phyloP scores from a whole-genome alignment of 2,329 filamentous ascomycete species.

The Pseudopithomyces chartarum region DNA sequence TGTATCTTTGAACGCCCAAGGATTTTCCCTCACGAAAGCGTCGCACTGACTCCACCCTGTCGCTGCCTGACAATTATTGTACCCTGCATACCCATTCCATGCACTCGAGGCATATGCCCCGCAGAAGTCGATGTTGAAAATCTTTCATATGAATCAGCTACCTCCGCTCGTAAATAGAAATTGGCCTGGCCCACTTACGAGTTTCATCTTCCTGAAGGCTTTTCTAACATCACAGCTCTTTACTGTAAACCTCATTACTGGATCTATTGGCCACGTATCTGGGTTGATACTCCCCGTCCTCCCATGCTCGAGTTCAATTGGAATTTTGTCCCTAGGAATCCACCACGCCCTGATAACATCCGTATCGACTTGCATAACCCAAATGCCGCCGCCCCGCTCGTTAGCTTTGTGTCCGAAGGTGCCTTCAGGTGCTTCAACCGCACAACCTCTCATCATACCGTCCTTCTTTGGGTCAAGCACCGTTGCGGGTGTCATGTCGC shows the following conservation, averaged over 20 bases:
- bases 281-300: conserved; percentile 47
- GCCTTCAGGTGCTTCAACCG: conserved; percentile 12
- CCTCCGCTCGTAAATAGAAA: not conserved
- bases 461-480: not conserved
- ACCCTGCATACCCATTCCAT: conserved; percentile 56
- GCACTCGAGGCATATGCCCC: conserved; percentile 34
- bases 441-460: conserved; percentile 15
- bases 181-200: conserved; percentile 12
- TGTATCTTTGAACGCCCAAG: conserved; percentile 23
- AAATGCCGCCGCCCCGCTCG: conserved; percentile 52
- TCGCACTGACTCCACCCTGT: conserved; percentile 48
- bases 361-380: conserved; percentile 55
- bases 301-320: conserved; percentile 50
- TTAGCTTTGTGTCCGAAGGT: conserved; percentile 36
- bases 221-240: conserved; percentile 50
- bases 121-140: conserved; percentile 56
- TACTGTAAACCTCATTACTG: conserved; percentile 36
- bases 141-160: conserved; percentile 11
- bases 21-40: conserved; percentile 24
- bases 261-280: conserved; percentile 47
- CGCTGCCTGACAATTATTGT: conserved; percentile 7
- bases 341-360: conserved; percentile 58
- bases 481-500: not conserved
- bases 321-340: conserved; percentile 53
- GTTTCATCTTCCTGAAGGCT: conserved; percentile 24